Conservation (phyloP, 805 yeast genomes). For the Candida nanaspora region DNA sequence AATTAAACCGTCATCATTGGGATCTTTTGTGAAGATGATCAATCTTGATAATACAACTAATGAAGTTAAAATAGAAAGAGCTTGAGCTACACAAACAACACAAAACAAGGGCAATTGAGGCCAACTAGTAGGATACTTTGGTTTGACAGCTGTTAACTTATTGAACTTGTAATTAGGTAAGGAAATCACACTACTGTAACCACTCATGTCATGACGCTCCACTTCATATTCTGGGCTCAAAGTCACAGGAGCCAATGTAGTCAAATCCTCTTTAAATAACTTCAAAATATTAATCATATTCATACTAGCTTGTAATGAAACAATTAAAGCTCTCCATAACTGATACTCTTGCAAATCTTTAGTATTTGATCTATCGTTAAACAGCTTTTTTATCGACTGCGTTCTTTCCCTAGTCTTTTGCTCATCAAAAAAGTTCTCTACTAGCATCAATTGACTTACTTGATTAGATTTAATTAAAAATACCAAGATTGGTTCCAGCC, state of each 20-base stretch:
- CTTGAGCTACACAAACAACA: slow-evolving; percentile 20
- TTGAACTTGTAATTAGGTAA: neutral
- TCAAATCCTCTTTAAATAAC: slow-evolving; percentile 5
- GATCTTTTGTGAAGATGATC: slow-evolving; percentile 1
- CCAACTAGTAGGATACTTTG: slow-evolving; percentile 31
- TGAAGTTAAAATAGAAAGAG: slow-evolving; percentile 26
- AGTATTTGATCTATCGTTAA: neutral
- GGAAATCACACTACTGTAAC: slow-evolving; percentile 1
- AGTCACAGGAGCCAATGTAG: slow-evolving; percentile 17
- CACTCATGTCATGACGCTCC: slow-evolving; percentile 11
- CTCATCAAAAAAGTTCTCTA: slow-evolving; percentile 2
- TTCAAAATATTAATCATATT: neutral
- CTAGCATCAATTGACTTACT: slow-evolving; percentile 1
- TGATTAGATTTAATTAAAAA: neutral
- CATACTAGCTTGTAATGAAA: neutral
- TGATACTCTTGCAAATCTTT: neutral
- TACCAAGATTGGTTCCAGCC: neutral
- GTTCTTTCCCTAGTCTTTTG: neutral
- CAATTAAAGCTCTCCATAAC: neutral
- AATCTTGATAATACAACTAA: slow-evolving; percentile 17
- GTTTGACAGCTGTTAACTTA: slow-evolving; percentile 11
- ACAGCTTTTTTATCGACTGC: neutral
- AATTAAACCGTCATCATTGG: neutral
- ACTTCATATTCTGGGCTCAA: slow-evolving; percentile 1
- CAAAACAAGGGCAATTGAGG: slow-evolving; percentile 30